These are phyloP conservation scores for Penicillium griseofulvum DNA, from an alignment of 2,329 filamentous ascomycete genomes.

Conservation along the genomic window DNA sequence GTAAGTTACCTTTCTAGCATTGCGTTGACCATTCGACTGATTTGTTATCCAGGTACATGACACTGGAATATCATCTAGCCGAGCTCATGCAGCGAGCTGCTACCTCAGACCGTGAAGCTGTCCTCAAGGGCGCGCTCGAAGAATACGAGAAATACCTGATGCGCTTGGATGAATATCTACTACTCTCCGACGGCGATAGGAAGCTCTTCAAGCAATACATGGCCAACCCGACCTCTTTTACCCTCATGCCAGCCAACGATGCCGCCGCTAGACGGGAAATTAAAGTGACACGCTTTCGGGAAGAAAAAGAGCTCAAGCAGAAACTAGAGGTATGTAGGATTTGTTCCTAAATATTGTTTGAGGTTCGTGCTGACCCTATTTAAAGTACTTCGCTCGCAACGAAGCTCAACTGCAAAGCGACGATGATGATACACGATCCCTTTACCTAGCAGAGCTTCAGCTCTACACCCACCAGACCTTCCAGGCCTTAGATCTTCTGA, in stretches of 20 bases:
- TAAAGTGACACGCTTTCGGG: slow-evolving; percentile 81
- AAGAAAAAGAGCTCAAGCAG: slow-evolving; percentile 80
- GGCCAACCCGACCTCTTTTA: slow-evolving; percentile 70
- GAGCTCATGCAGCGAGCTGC: slow-evolving; percentile 69
- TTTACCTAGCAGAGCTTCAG: slow-evolving; percentile 72
- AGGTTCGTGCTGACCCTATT: slow-evolving; percentile 33
- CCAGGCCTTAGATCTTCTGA: slow-evolving; percentile 80
- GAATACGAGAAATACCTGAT: slow-evolving; percentile 77
- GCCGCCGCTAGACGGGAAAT: slow-evolving; percentile 70
- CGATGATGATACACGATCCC: slow-evolving; percentile 75
- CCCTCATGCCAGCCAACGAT: slow-evolving; percentile 64
- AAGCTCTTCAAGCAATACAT: slow-evolving; percentile 70
- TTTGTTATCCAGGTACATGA: slow-evolving; percentile 59
- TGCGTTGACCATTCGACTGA: slow-evolving; percentile 19
- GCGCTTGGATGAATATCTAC: slow-evolving; percentile 72
- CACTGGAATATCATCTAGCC: slow-evolving; percentile 73
- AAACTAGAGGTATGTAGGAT: slow-evolving; percentile 65
- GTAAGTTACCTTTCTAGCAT: slow-evolving; percentile 40
- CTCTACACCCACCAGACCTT: slow-evolving; percentile 78
- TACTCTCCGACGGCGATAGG: slow-evolving; percentile 64
- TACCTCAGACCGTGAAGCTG: slow-evolving; percentile 61
- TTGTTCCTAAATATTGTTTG: slow-evolving; percentile 14
- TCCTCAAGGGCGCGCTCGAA: slow-evolving; percentile 63
- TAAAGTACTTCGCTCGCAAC: slow-evolving; percentile 59
- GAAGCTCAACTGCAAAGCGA: slow-evolving; percentile 66